Evolutionary conservation across 306 rosid species (phyloP), one percentile per base, ranked within the genome.

Genomic region (Castanea crenata): DNA sequence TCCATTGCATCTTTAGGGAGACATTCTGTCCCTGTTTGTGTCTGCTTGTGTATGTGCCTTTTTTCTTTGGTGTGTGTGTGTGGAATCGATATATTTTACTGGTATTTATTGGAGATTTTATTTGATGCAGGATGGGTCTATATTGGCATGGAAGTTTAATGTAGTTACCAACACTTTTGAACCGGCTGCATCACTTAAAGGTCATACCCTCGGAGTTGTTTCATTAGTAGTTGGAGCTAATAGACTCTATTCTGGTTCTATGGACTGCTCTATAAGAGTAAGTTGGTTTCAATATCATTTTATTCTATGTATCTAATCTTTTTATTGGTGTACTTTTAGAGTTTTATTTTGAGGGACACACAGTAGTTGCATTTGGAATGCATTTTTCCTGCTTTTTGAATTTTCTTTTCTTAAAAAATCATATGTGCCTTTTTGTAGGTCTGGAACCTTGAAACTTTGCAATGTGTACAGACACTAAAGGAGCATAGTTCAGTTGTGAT

Each of bases 171-270:
- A 89, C 80, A 65, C 83, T 81, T 93, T 95, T 34, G 98, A 95
- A 85, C 99, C 99, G 59, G 97, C 85, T 79, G 90, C 97, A 74
- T 89, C 97, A 25, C 97, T 93, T 71, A 89, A 18, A 44, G 97
- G 94, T 51, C 99, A 95, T 79, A 72, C 94, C 3, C 93, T 84
- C 55, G 85, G 91, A 32, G 99, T 95, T 80, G 93, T 95, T 84
- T 92, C 99, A 31, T 88, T 95, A 83, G 96, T 93, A 77, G 97
- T 91, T 70, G 99, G 99, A 78, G 98, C 94, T 72, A 95, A 91
- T 85, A 90, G 96, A 81, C 98, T 95, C 54, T 95, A 92, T 86
- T 95, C 99, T 63, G 99, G 98, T 57, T 95, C 99, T 75, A 95
- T 95, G 99, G 99, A 95, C 83, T 77, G 87, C 79, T 83, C 98